These are phyloP conservation scores for Cryptosporidium bovis DNA, from an alignment of 169 alveolate species.

Conservation along the genomic window DNA sequence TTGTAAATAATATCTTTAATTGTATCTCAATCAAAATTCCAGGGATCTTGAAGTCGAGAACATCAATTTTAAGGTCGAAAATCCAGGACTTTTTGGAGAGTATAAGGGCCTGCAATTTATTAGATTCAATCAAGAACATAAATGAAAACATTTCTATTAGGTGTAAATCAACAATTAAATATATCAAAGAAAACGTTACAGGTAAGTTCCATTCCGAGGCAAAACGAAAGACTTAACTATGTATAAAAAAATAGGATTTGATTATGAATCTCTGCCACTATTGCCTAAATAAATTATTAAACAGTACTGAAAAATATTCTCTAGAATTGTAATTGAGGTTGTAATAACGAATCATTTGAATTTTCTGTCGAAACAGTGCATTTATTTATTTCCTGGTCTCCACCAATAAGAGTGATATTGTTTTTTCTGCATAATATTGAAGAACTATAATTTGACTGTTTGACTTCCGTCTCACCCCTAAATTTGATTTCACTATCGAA, in stretches of 20 bases:
- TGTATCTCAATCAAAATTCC: too few relatives aligned
- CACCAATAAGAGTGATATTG: not conserved
- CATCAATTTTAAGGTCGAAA: too few relatives aligned
- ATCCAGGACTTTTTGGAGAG: too few relatives aligned
- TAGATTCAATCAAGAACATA: not conserved
- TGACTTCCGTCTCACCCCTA: too few relatives aligned
- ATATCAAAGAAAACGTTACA: not conserved
- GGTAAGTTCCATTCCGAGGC: not conserved
- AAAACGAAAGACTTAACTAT: not conserved
- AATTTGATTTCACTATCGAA: too few relatives aligned
- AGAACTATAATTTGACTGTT: too few relatives aligned
- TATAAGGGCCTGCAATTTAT: too few relatives aligned
- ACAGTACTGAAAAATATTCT: not conserved
- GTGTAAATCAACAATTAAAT: not conserved
- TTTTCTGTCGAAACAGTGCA: not conserved
- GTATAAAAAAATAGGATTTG: slow-evolving; percentile 27
- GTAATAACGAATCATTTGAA: not conserved
- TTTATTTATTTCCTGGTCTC: not conserved
- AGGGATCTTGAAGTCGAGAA: too few relatives aligned
- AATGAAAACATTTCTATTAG: not conserved
- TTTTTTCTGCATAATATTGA: not conserved
- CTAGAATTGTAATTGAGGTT: not conserved
- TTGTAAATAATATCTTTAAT: too few relatives aligned
- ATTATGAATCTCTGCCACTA: slow-evolving; percentile 51
- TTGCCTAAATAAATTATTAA: slow-evolving; percentile 44